A percentile compares a stretch with the other conserved stretches of the same genome.
Evolutionary conservation across 768 basidiomycete species (phyloP).

Genomic region (Hirschioporus abietinus): DNA sequence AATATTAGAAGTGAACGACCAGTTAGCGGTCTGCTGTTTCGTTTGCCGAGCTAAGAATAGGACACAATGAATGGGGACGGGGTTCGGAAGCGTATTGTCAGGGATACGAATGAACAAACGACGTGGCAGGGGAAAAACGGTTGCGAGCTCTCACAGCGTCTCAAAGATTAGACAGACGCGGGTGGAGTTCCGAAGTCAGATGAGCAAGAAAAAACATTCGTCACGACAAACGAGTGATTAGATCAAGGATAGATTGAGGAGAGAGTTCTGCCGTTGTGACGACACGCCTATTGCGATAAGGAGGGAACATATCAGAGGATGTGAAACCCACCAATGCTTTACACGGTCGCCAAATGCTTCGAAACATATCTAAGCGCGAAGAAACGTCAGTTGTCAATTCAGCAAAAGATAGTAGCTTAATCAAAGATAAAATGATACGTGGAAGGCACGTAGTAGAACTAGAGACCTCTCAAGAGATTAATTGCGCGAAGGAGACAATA

Average conservation of each 20-base stretch:
- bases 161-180: background rate
- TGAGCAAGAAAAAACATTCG: constrained; percentile 10
- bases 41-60: background rate
- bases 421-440: background rate
- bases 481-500: background rate
- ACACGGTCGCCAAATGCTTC: constrained; percentile 71
- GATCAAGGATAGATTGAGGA: background rate
- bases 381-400: background rate
- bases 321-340: constrained; percentile 52
- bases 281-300: background rate
- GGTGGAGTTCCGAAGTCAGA: constrained; percentile 14
- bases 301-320: constrained; percentile 5
- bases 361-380: constrained; percentile 52
- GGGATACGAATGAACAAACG: background rate
- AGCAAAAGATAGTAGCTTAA: background rate
- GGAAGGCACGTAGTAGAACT: background rate
- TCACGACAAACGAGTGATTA: background rate
- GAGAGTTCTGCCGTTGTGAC: background rate
- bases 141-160: background rate
- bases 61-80: background rate
- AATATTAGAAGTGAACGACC: background rate
- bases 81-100: background rate
- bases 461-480: background rate
- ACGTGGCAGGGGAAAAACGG: background rate
- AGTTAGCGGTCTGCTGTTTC: background rate